Base-by-base conservation (phyloP, 1,284 basidiomycete genomes). In the Kalmanozyma brasiliensis region DNA sequence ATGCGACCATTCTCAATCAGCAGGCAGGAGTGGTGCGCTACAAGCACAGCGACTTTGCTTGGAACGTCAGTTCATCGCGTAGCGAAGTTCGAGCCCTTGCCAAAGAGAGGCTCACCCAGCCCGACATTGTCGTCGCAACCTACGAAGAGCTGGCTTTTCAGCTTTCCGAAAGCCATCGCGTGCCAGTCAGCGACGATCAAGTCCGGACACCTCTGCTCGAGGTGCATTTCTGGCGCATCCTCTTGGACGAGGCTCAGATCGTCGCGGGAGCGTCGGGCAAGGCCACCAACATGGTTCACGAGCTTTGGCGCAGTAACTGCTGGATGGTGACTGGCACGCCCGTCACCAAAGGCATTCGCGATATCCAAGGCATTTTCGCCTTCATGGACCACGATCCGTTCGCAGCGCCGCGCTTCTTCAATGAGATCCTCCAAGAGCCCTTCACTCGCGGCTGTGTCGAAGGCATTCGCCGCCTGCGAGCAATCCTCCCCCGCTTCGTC, bases 301-400 rank as follows among this genome's bases (percentile, higher is more conserved):
- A 64, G 33, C 63, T 76, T 0, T 76, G 73, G 73, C 49, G 73
- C 6, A 62, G 62, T 47, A 74, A 66, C 24, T 64, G 71, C 58
- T 76, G 73, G 73, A 57, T 76, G 58, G 64, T 66, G 37, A 73
- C 71, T 2, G 68, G 67, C 14, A 76, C 73, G 0, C 73, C 73
- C 1, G 60, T 71, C 30, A 60, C 60, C 34, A 63, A 64, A 52
- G 67, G 72, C 3, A 64, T 74, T 22, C 47, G 51, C 19, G 73
- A 76, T 26, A 65, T 76, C 23, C 55, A 59, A 43, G 67, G 67
- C 32, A 62, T 76, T 44, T 66, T 70, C 52, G 53, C 61, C 11
- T 73, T 73, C 44, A 36, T 76, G 37, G 73, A 76, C 36, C 60
- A 68, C 37, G 70, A 71, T 24, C 61, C 64, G 4, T 51, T 73